Percentiles rank a stretch among this genome's conserved stretches.
Conservation (phyloP, 805 yeast genomes). For the Ogataea sp. region DNA sequence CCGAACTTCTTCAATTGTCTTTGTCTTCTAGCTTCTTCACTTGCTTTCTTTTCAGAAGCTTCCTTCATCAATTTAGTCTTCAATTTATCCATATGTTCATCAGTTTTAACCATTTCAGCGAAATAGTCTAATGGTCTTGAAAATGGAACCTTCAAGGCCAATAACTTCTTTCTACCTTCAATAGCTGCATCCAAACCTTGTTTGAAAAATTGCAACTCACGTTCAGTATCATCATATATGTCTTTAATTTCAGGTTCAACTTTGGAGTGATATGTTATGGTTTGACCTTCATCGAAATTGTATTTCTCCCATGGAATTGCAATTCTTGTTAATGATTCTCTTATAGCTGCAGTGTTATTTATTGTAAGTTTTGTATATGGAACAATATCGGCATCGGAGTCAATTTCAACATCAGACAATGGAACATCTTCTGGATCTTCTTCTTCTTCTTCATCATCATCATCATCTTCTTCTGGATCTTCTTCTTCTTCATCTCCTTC, state of each 20-base stretch:
- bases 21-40: slow-evolving; percentile 90
- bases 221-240: slow-evolving; percentile 89
- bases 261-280: slow-evolving; percentile 51
- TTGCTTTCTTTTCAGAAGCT: slow-evolving; percentile 72
- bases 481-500: slow-evolving; percentile 34
- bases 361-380: slow-evolving; percentile 87
- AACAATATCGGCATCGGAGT: slow-evolving; percentile 89
- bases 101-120: slow-evolving; percentile 98
- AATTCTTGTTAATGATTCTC: slow-evolving; percentile 59
- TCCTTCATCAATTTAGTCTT: slow-evolving; percentile 75
- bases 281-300: slow-evolving; percentile 79
- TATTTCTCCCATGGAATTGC: slow-evolving; percentile 57
- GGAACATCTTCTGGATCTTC: slow-evolving; percentile 80
- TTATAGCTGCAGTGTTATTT: slow-evolving; percentile 80
- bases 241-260: slow-evolving; percentile 69
- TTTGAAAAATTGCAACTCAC: slow-evolving; percentile 91
- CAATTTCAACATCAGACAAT: slow-evolving; percentile 84
- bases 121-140: slow-evolving; percentile 92
- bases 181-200: slow-evolving; percentile 84
- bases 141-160: slow-evolving; percentile 74
- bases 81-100: slow-evolving; percentile 95
- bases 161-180: slow-evolving; percentile 57
- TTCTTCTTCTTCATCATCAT: slow-evolving; percentile 47
- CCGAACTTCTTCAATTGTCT: slow-evolving; percentile 94
- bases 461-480: slow-evolving; percentile 39